phyloP scores from a whole-genome alignment of 495 filamentous ascomycete genomes.

The Annulohypoxylon maeteangense region DNA sequence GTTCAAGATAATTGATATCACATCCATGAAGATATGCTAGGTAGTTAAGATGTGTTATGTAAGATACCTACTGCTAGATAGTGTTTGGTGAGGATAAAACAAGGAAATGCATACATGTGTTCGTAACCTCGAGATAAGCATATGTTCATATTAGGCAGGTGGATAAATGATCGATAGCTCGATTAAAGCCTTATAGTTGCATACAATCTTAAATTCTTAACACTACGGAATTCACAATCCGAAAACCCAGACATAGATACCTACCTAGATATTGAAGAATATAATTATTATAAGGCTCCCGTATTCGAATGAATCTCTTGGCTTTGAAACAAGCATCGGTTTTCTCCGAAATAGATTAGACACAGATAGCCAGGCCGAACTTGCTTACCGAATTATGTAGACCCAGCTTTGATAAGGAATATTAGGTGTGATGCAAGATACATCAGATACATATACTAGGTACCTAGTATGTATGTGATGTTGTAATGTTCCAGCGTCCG shows the following conservation, averaged over 20 bases:
- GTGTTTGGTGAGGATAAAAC: background rate
- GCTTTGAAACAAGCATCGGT: conserved; percentile 3
- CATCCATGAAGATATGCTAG: background rate
- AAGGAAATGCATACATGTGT: background rate
- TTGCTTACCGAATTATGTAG: conserved; percentile 5
- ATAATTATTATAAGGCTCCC: background rate
- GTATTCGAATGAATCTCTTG: background rate
- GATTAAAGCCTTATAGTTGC: background rate
- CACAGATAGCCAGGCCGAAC: background rate
- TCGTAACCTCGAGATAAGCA: background rate
- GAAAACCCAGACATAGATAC: background rate
- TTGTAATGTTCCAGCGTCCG: conserved; percentile 5
- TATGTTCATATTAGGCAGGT: conserved; percentile 6
- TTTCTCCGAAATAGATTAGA: conserved; percentile 15
- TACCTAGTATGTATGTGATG: too few species aligned
- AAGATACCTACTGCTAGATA: conserved; percentile 1
- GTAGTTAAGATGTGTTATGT: background rate
- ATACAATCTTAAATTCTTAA: background rate
- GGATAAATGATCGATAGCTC: background rate
- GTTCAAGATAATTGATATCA: background rate
- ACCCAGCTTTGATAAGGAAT: conserved; percentile 17
- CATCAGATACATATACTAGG: too few species aligned
- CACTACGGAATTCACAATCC: background rate
- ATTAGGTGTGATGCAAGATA: background rate
- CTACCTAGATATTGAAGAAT: background rate